Evolutionary conservation across 2,329 filamentous ascomycete genomes (phyloP).

Genomic region (Leptoxyphium fumago): DNA sequence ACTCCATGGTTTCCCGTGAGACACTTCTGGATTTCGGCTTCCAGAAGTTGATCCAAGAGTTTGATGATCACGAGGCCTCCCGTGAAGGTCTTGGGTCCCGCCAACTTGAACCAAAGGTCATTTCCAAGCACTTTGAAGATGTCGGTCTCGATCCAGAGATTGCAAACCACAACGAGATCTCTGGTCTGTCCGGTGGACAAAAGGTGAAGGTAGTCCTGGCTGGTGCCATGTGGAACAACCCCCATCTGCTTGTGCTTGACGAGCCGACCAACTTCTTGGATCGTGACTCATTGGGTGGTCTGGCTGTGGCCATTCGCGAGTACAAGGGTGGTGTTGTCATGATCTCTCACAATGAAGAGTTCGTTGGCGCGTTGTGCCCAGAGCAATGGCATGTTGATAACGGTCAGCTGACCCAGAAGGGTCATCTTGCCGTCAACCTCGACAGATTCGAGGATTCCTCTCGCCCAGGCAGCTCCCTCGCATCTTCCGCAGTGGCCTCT

Average conservation of each 20-base stretch:
- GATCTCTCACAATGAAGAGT: conserved; percentile 99
- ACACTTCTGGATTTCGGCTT: conserved; percentile 77
- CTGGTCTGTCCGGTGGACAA: conserved; percentile 86
- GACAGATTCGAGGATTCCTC: conserved; percentile 78
- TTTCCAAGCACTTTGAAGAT: conserved; percentile 96
- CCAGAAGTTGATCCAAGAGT: conserved; percentile 89
- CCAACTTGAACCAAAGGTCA: conserved; percentile 79
- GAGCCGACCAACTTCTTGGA: conserved; percentile 99
- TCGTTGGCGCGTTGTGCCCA: conserved; percentile 84
- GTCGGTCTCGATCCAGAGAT: conserved; percentile 93
- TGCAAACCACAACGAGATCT: conserved; percentile 97
- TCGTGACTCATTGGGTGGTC: conserved; percentile 86
- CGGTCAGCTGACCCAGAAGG: conserved; percentile 74
- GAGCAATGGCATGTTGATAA: conserved; percentile 94
- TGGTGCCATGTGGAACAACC: conserved; percentile 65
- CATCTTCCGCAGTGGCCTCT: conserved; percentile 47
- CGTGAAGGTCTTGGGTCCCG: conserved; percentile 95
- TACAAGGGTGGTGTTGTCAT: conserved; percentile 98
- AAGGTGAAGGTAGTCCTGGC: conserved; percentile 98
- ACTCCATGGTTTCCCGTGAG: conserved; percentile 84
- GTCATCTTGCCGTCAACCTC: conserved; percentile 54
- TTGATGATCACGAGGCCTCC: conserved; percentile 97
- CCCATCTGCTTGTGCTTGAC: conserved; percentile 90
- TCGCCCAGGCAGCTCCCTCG: conserved; percentile 51
- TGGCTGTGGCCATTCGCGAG: conserved; percentile 94